Percentiles rank a stretch among this genome's conserved stretches.
phyloP scores from a whole-genome alignment of 495 filamentous ascomycete genomes.

The Trichoderma orchidacearum region DNA sequence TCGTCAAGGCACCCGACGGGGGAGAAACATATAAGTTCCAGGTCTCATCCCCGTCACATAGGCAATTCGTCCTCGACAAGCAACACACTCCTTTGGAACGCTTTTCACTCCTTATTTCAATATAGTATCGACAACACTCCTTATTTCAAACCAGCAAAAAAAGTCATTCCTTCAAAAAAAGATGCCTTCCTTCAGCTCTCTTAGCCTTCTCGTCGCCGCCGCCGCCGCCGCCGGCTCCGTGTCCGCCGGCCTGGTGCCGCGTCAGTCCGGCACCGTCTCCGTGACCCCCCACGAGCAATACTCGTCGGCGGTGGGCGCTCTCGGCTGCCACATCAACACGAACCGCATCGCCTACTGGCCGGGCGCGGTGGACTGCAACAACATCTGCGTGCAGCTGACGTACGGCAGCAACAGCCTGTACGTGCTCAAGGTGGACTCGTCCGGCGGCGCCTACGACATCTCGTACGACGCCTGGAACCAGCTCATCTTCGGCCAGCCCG shows the following conservation, averaged over 20 bases:
- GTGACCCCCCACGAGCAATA: conserved; percentile 16
- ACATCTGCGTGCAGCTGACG: conserved; percentile 15
- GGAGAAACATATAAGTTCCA: background rate
- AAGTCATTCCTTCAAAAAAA: background rate
- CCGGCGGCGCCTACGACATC: conserved; percentile 16
- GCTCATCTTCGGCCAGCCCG: conserved; percentile 10
- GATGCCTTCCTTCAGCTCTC: background rate
- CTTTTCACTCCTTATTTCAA: background rate
- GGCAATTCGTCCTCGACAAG: too few species aligned
- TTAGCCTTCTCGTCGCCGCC: background rate
- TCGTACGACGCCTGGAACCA: conserved; percentile 19
- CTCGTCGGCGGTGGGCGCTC: conserved; percentile 15
- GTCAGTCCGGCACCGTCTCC: conserved; percentile 1
- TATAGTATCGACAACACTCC: background rate
- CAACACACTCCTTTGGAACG: too few species aligned
- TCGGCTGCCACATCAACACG: conserved; percentile 20
- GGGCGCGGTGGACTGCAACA: conserved; percentile 11
- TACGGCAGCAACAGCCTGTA: conserved; percentile 11
- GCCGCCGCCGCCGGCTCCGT: background rate
- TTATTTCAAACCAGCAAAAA: background rate
- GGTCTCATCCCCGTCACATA: too few species aligned
- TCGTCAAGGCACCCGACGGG: too few species aligned
- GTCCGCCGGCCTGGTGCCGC: background rate
- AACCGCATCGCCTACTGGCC: conserved; percentile 21
- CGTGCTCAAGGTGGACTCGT: conserved; percentile 13